A percentile compares a stretch with the other conserved stretches of the same genome.
Evolutionary conservation across 179 eudicot species (phyloP).

Genomic region (Patellifolia procumbens): DNA sequence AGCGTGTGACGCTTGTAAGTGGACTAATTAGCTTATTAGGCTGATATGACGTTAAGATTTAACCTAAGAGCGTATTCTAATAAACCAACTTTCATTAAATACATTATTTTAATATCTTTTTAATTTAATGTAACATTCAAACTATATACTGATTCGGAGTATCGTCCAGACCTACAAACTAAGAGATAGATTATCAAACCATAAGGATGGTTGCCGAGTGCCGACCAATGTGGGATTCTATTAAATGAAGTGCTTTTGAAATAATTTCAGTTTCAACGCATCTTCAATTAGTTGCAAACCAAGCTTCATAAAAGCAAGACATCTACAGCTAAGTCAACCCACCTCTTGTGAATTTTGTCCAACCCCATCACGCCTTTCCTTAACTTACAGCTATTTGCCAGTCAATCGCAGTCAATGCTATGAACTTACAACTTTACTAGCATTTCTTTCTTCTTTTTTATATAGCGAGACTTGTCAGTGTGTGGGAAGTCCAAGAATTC

Average conservation of each 20-base stretch:
- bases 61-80: too few relatives aligned
- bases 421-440: background rate
- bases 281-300: background rate
- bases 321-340: constrained; percentile 9
- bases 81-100: too few relatives aligned
- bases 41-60: too few relatives aligned
- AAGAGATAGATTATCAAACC: too few relatives aligned
- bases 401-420: background rate
- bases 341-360: background rate
- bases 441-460: background rate
- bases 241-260: constrained; percentile 1
- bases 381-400: constrained; percentile 3
- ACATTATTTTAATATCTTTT: too few relatives aligned
- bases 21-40: too few relatives aligned
- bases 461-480: background rate
- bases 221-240: background rate
- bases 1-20: too few relatives aligned
- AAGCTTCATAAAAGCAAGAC: background rate
- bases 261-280: background rate
- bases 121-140: too few relatives aligned
- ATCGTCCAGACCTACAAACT: too few relatives aligned
- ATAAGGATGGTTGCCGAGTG: background rate
- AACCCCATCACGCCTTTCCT: constrained; percentile 4
- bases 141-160: too few relatives aligned
- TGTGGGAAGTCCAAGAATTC: background rate